Evolutionary conservation across 2,329 filamentous ascomycete species (phyloP).

Genomic region (Cladosporium velox): DNA sequence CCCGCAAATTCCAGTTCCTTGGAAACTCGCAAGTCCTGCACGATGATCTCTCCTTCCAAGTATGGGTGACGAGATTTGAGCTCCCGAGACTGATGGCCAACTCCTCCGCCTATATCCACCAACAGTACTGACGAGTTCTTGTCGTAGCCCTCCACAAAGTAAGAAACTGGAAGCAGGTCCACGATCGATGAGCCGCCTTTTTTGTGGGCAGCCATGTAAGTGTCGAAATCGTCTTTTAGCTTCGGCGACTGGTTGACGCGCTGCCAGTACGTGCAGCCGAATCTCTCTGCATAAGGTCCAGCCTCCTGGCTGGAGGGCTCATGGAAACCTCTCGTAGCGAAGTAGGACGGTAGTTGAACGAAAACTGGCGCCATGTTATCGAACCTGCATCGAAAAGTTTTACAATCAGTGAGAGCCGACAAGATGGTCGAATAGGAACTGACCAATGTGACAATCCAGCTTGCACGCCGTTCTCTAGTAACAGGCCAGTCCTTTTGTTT

Average conservation of each 20-base stretch:
- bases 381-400: neutral
- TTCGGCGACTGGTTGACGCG: neutral
- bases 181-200: neutral
- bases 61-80: neutral
- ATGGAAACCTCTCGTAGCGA: neutral
- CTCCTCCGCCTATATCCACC: neutral
- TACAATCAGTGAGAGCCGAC: neutral
- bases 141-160: neutral
- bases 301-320: neutral
- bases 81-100: neutral
- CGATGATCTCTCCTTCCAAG: neutral
- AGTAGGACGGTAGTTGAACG: neutral
- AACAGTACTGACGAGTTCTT: neutral
- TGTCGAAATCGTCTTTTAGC: neutral
- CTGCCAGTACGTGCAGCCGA: neutral
- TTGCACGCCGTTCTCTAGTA: neutral
- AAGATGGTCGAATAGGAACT: neutral
- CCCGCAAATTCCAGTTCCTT: neutral
- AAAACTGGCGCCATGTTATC: neutral
- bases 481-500: neutral
- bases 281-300: neutral
- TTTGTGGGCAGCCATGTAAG: neutral
- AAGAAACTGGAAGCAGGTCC: neutral
- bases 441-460: neutral
- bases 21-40: neutral